Evolutionary conservation across 176 grass and related monocot species (phyloP).

Genomic region (Zizania latifolia): DNA sequence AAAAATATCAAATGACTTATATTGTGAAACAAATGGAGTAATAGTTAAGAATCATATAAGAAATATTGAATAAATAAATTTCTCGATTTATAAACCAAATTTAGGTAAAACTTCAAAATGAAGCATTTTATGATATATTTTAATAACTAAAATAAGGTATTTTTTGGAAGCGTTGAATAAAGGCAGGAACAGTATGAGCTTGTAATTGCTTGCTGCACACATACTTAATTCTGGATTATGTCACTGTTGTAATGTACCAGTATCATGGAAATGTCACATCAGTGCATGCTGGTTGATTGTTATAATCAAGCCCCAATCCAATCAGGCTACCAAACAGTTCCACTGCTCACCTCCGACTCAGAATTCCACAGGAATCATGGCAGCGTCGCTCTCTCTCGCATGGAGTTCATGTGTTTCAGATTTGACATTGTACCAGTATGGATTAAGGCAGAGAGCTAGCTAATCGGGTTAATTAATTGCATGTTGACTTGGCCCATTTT

Average conservation of each 20-base stretch:
- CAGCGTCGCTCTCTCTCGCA: background rate
- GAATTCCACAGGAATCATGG: background rate
- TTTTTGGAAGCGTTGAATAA: background rate
- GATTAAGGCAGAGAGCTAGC: background rate
- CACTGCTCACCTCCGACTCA: background rate
- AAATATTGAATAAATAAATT: too few species aligned
- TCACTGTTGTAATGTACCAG: constrained; percentile 11
- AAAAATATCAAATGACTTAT: too few species aligned
- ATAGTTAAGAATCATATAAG: too few species aligned
- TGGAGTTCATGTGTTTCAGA: background rate
- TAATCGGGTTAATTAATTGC: background rate
- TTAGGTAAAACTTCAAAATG: too few species aligned
- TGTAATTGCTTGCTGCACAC: background rate
- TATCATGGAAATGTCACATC: constrained; percentile 12
- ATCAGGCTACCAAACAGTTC: background rate
- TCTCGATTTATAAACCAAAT: too few species aligned
- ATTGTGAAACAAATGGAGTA: too few species aligned
- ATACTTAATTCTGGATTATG: background rate
- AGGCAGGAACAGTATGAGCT: background rate
- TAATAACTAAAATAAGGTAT: too few species aligned
- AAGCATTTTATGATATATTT: too few species aligned
- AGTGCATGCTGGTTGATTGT: constrained; percentile 13
- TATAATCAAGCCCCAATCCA: background rate
- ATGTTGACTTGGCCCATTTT: background rate
- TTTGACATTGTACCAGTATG: background rate